Conservation (phyloP, 345 rosid genomes). For the Gossypium turneri region DNA sequence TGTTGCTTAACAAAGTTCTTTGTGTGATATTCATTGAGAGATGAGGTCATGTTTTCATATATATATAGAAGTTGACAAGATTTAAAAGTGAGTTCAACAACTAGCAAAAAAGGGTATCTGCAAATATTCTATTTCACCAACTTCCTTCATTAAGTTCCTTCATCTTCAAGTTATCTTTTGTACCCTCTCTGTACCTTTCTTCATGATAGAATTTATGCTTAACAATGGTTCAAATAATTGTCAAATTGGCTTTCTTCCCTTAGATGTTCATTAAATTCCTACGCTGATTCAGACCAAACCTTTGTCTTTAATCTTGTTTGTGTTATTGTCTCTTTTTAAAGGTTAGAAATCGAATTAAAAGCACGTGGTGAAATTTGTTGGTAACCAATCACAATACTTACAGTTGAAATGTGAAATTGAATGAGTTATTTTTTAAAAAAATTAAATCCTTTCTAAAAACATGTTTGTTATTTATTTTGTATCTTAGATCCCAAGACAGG, state of each 20-base stretch:
- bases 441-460: neutral
- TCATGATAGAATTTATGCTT: too few relatives aligned
- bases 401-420: neutral
- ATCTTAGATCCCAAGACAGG: constrained; percentile 5
- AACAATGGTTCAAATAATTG: neutral
- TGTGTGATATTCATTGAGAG: constrained; percentile 1
- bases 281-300: constrained; percentile 4
- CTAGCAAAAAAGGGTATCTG: neutral
- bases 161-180: neutral
- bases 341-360: neutral
- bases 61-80: neutral
- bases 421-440: neutral
- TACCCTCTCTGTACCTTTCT: neutral
- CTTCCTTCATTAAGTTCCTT: neutral
- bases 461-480: neutral
- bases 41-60: neutral
- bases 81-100: neutral
- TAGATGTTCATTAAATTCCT: neutral
- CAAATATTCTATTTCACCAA: neutral
- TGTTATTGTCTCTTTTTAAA: neutral
- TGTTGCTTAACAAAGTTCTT: neutral
- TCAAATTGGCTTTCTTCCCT: neutral
- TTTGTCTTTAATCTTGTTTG: constrained; percentile 6
- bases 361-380: neutral
- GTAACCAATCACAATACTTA: neutral